Base-by-base conservation (phyloP, 371 early-diverging fungal species). In the Rozella allomycis region DNA sequence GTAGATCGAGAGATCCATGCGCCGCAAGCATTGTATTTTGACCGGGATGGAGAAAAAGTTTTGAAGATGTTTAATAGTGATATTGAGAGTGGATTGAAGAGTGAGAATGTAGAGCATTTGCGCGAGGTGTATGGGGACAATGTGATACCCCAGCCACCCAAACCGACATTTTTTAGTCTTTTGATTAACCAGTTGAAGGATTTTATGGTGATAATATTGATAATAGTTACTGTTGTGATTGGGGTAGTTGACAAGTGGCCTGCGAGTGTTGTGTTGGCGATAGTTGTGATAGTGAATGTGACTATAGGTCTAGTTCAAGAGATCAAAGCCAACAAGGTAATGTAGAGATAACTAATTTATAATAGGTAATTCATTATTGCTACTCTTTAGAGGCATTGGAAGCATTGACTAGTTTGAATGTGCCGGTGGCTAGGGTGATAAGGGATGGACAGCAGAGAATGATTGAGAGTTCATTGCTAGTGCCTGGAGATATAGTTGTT, bases 341-440 rank as follows among this genome's bases (percentile, higher is more conserved):
- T 28, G 28, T 16, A 9, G 28, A n/a, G n/a, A n/a, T n/a, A n/a
- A n/a, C n/a, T n/a, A n/a, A n/a, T n/a, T n/a, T n/a, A n/a, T n/a
- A n/a, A n/a, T n/a, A n/a, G n/a, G n/a, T n/a, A n/a, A n/a, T n/a
- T n/a, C n/a, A n/a, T n/a, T n/a, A n/a, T n/a, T n/a, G n/a, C n/a
- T n/a, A n/a, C n/a, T n/a, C 85, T 3, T 54, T 87, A 55, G 82
- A 80, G 34, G 78, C 86, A 10, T 54, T 87, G 56, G 82, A 80
- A 35, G 78, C 86, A 10, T 56, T 87, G 22, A 54, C 70, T 30
- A 70, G 66, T 14, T 54, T 86, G 35, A 60, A 74, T 4, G 80
- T 83, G 1, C 27, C 36, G 14, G 35, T 48, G 43, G 34, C 60
- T 6, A 51, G 54, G 33, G 86, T 83, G 1, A 49, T 88, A 36